Evolutionary conservation across 371 early-diverging fungal species (phyloP).

Genomic region (Massospora cicadina): DNA sequence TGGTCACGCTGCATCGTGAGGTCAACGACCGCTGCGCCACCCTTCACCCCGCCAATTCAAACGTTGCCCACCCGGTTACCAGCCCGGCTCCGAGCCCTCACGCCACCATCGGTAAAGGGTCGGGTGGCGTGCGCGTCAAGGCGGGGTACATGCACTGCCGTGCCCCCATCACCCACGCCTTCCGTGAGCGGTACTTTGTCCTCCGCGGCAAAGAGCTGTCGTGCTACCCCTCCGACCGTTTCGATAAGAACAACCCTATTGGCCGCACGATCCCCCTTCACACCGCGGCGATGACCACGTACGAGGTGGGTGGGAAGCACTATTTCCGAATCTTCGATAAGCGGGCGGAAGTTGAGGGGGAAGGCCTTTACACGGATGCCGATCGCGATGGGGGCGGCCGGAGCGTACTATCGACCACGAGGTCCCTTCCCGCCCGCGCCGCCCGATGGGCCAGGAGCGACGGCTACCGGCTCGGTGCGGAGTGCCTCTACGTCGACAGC

Average conservation of each 20-base stretch:
- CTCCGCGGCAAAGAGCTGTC: constrained; percentile 5
- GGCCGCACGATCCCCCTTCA: not conserved
- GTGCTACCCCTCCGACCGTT: constrained; percentile 7
- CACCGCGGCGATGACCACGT: not conserved
- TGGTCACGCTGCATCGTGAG: constrained; percentile 5
- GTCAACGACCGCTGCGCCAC: not conserved
- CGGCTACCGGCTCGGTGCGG: not conserved
- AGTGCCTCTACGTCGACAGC: constrained; percentile 1
- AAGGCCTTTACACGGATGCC: not conserved
- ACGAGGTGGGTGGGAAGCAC: not conserved
- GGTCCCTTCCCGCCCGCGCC: not conserved
- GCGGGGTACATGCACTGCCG: constrained; percentile 3
- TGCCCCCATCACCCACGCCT: not conserved
- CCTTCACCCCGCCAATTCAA: not conserved
- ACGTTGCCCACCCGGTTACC: not conserved
- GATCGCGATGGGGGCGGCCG: not conserved
- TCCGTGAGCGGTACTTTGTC: constrained; percentile 5
- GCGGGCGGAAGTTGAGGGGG: not conserved
- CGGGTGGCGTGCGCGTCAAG: not conserved
- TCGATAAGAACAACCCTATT: constrained; percentile 1
- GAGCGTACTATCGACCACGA: constrained; percentile 1
- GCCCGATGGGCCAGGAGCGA: not conserved
- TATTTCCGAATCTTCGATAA: constrained; percentile 1
- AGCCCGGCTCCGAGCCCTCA: not conserved
- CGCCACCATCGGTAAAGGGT: not conserved